These are phyloP conservation scores for Pleodorina starrii DNA, from an alignment of 139 green algal genomes.

Conservation along the genomic window DNA sequence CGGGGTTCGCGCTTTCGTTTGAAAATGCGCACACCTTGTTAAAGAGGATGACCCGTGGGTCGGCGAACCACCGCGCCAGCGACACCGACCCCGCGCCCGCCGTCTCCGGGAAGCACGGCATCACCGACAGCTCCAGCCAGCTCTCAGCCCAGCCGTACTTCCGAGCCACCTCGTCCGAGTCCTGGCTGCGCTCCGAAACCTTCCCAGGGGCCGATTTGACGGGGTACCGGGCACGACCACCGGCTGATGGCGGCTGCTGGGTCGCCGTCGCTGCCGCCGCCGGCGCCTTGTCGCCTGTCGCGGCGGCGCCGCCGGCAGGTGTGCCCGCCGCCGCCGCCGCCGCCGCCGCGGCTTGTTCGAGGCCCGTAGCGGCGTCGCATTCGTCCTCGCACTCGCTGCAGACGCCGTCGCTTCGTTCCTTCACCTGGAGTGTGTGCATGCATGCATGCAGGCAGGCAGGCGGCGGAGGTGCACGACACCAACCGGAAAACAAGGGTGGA, in stretches of 20 bases:
- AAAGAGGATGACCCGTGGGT: slow-evolving; percentile 39
- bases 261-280: neutral
- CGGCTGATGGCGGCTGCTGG: neutral
- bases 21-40: slow-evolving; percentile 31
- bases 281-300: neutral
- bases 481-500: no score
- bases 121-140: slow-evolving; percentile 46
- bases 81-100: slow-evolving; percentile 17
- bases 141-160: slow-evolving; percentile 45
- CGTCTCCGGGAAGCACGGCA: slow-evolving; percentile 47
- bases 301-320: neutral
- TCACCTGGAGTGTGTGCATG: no score
- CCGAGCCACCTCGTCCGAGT: neutral
- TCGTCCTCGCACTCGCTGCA: neutral
- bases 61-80: slow-evolving; percentile 28
- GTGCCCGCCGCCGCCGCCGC: neutral
- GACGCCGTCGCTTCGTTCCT: neutral
- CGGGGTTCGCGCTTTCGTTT: no score
- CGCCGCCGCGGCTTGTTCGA: neutral
- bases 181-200: no score
- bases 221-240: no score
- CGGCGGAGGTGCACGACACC: no score
- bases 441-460: no score
- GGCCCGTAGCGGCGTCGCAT: neutral
- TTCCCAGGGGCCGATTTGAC: no score